Conservation (phyloP, 2,329 filamentous ascomycete genomes). For the Neoarthrinium moseri region DNA sequence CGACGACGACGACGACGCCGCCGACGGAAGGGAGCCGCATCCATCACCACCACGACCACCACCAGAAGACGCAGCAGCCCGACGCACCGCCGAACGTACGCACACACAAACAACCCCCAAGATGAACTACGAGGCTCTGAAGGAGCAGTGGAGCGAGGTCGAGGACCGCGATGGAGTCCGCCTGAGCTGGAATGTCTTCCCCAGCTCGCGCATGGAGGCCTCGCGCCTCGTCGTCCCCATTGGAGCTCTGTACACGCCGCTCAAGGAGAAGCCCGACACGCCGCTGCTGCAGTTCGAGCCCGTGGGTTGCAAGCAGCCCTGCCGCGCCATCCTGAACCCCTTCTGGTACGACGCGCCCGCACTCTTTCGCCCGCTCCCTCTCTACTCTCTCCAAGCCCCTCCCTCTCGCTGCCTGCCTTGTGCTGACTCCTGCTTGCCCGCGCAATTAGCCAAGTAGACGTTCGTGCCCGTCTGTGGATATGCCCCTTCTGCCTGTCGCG, state of each 20-base stretch:
- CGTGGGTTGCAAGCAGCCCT: conserved; percentile 93
- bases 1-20: not conserved
- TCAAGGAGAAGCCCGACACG: conserved; percentile 91
- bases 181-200: conserved; percentile 98
- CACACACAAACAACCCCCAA: conserved; percentile 3
- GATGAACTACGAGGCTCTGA: conserved; percentile 92
- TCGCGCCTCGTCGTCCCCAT: conserved; percentile 94
- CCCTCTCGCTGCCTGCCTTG: not conserved
- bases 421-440: not conserved
- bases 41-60: not conserved
- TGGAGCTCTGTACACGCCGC: conserved; percentile 88
- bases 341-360: conserved; percentile 69
- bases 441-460: conserved; percentile 71
- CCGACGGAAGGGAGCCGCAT: not conserved
- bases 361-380: not conserved
- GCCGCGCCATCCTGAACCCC: conserved; percentile 92
- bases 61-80: not conserved
- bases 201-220: conserved; percentile 97
- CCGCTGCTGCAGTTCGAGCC: conserved; percentile 93
- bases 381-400: conserved; percentile 18
- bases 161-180: conserved; percentile 96
- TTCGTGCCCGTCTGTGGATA: conserved; percentile 82
- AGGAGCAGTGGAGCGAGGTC: conserved; percentile 94
- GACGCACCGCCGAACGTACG: not conserved
- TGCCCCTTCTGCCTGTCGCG: conserved; percentile 85